Evolutionary conservation across 768 basidiomycete genomes (phyloP), one percentile per base, ranked within the genome.

Genomic region (Ramaria rubella): DNA sequence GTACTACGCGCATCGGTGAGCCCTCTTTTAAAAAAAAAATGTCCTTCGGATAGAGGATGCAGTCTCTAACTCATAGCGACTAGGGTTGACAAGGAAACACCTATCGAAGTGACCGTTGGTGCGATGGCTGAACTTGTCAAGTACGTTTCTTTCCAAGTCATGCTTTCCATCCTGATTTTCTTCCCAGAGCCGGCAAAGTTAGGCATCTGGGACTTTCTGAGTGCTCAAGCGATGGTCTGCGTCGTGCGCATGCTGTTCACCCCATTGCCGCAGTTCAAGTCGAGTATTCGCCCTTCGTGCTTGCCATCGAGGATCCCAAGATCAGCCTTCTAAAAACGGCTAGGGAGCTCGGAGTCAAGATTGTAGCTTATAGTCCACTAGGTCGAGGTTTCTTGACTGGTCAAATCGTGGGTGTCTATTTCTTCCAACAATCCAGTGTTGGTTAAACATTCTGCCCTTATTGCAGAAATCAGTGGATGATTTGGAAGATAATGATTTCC

Each of bases 161-260:
- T 5, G 4, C 38, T 5, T 40, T 40, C 38, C 15, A 17, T 40
- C 38, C 19, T 40, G 38, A 5, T 14, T 14, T 40, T 17, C 19
- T 40, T 4, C 15, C 5, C 38, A 73, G 72, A 33, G 55, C 61
- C 58, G 78, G 77, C 1, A 81, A 77, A 63, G 72, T 79, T 50
- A 75, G 73, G 52, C 73, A 78, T 63, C 61, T 83, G 8, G 80
- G 82, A 0, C 72, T 82, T 40, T 81, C 78, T 21, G 81, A 83
- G 62, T 68, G 73, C 55, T 77, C 77, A 3, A 69, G 75, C 1
- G 55, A 58, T 3, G 77, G 77, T 1, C 69, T 82, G 24, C 75
- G 78, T 27, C 75, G 80, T 15, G 81, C 80, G 9, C 73, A 73
- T 34, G 72, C 74, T 7, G 64, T 81, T 8, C 80, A 81, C 49